phyloP scores from a whole-genome alignment of 2,329 filamentous ascomycete genomes.

The Alternaria angustiovoidea region DNA sequence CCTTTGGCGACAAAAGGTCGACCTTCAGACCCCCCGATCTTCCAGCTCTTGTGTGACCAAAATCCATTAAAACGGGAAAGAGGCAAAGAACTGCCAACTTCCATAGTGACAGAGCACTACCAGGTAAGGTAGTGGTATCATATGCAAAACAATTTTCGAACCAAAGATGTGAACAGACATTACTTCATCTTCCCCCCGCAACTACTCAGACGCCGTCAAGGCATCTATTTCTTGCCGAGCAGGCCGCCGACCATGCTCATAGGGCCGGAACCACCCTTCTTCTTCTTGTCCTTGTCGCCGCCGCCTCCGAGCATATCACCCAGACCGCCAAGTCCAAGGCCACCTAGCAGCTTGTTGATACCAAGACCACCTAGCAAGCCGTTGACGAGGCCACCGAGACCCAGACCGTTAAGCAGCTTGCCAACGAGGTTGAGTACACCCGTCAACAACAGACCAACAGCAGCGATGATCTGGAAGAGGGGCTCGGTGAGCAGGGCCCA shows the following conservation, averaged over 20 bases:
- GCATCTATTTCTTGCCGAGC: slow-evolving; percentile 51
- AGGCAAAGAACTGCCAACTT: not conserved
- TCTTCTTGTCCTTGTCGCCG: slow-evolving; percentile 60
- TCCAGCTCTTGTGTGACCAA: slow-evolving; percentile 24
- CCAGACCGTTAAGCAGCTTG: slow-evolving; percentile 79
- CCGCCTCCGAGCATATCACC: slow-evolving; percentile 62
- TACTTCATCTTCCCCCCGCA: slow-evolving; percentile 20
- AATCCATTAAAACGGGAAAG: not conserved
- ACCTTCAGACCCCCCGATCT: slow-evolving; percentile 46
- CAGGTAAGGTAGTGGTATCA: slow-evolving; percentile 24
- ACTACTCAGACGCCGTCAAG: not conserved
- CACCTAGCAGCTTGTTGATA: slow-evolving; percentile 75
- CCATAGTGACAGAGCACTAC: not conserved
- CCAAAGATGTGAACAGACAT: slow-evolving; percentile 22
- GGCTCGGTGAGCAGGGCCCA: slow-evolving; percentile 86
- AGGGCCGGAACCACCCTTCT: slow-evolving; percentile 47
- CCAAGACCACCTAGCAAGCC: slow-evolving; percentile 79
- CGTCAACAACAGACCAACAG: slow-evolving; percentile 80
- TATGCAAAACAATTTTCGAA: slow-evolving; percentile 25
- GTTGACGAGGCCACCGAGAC: slow-evolving; percentile 82
- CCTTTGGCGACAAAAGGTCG: slow-evolving; percentile 6
- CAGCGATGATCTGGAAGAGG: slow-evolving; percentile 89
- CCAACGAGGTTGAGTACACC: slow-evolving; percentile 88
- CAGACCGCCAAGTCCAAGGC: slow-evolving; percentile 70
- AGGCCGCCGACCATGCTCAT: slow-evolving; percentile 59